Conservation (phyloP, 2,329 filamentous ascomycete genomes). For the Geosmithia morbida region DNA sequence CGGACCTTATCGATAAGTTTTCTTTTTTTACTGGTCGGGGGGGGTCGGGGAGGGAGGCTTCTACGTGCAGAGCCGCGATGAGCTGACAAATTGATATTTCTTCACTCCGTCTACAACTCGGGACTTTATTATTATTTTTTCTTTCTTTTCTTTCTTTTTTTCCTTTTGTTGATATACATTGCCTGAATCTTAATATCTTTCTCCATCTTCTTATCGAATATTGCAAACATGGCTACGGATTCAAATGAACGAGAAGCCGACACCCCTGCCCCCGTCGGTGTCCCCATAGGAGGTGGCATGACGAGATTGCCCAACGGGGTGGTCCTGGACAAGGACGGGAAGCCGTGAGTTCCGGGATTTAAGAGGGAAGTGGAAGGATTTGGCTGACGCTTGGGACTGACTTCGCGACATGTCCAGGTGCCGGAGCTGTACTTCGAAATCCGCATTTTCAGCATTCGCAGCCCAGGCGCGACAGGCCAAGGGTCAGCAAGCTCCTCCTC, state of each 20-base stretch:
- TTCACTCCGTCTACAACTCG: background rate
- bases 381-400: too few species aligned
- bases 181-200: background rate
- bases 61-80: background rate
- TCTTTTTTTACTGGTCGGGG: background rate
- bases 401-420: too few species aligned
- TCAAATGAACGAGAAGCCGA: background rate
- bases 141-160: background rate
- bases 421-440: constrained; percentile 3
- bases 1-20: background rate
- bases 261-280: background rate
- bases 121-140: too few species aligned
- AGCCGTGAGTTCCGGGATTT: constrained; percentile 47
- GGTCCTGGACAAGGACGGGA: constrained; percentile 66
- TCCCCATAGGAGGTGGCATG: constrained; percentile 6
- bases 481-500: too few species aligned
- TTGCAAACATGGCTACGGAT: background rate
- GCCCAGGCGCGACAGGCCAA: constrained; percentile 11
- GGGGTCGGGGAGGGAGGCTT: background rate
- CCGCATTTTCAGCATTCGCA: constrained; percentile 12
- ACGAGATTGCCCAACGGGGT: constrained; percentile 56
- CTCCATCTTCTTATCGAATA: too few species aligned
- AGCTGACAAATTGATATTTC: background rate
- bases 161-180: background rate
- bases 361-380: background rate